phyloP scores from a whole-genome alignment of 2,329 filamentous ascomycete species.

The Hortaea sp. region DNA sequence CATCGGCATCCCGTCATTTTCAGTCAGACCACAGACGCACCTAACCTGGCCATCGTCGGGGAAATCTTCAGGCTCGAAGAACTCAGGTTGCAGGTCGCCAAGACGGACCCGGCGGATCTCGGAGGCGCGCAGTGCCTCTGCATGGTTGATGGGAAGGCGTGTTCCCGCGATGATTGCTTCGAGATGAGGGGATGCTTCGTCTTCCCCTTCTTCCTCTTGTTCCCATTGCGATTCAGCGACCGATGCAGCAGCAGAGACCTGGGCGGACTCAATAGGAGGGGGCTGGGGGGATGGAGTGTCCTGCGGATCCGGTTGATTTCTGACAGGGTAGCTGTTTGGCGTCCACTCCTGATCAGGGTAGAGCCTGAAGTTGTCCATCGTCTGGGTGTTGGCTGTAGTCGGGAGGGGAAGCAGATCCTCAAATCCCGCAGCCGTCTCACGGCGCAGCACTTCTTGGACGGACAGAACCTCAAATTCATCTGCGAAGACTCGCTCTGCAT shows the following conservation, averaged over 20 bases:
- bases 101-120: background rate
- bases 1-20: conserved; percentile 12
- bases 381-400: conserved; percentile 18
- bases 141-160: conserved; percentile 8
- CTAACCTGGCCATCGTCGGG: conserved; percentile 11
- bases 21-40: conserved; percentile 17
- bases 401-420: conserved; percentile 17
- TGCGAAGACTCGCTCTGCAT: conserved; percentile 14
- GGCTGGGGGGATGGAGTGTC: background rate
- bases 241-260: background rate
- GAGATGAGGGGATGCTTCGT: background rate
- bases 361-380: conserved; percentile 14
- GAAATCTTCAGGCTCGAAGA: conserved; percentile 15
- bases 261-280: background rate
- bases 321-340: background rate
- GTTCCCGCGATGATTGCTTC: conserved; percentile 14
- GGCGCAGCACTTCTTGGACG: conserved; percentile 14
- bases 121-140: conserved; percentile 8
- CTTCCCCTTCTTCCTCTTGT: background rate
- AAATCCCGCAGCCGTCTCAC: conserved; percentile 13
- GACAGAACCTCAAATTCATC: conserved; percentile 8
- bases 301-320: background rate
- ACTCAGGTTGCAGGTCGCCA: conserved; percentile 17
- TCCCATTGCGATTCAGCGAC: background rate
- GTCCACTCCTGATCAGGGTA: conserved; percentile 11